Evolutionary conservation across 768 basidiomycete genomes (phyloP), one percentile per base, ranked within the genome.

Genomic region (Infundibulicybe gibba): DNA sequence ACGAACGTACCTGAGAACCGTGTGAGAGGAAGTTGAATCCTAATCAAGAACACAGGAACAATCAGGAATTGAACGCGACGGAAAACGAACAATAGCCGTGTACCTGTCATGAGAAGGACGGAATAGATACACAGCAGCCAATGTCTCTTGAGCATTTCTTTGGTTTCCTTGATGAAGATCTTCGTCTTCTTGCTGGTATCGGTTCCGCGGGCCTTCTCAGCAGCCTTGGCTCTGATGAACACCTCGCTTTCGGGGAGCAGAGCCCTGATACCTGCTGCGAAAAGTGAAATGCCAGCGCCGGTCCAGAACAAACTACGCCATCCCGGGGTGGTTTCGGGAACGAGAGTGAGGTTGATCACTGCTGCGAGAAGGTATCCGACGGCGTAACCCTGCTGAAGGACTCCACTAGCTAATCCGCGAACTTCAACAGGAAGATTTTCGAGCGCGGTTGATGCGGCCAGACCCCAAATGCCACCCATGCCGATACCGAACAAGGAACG

Each of bases 401-500:
- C 67, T 12, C 94, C 94, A 16, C 82, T 85, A 2, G 83, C 85
- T 2, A 97, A 67, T 16, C 95, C 95, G 61, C 94, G 87, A 13
- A 83, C 76, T 57, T 90, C 87, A 25, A 88, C 83, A 0, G 94
- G 94, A 9, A 95, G 75, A 61, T 90, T 94, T 63, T 97, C 94
- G 32, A 97, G 82, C 0, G 88, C 84, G 0, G 88, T 93, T 0
- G 90, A 76, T 1, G 88, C 73, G 0, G 90, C 78, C 25, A 92
- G 69, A 14, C 92, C 91, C 91, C 93, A 95, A 40, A 95, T 77
- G 0, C 90, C 90, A 31, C 90, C 90, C 90, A 93, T 91, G 1
- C 83, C 85, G 43, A 93, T 78, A 50, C 91, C 91, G 60, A 94
- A 94, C 38, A 97, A 73, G 2, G 84, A 78, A 5, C 94, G 79